Evolutionary conservation across 805 yeast genomes (phyloP).

Genomic region (Cyberlindnera galapagoensis): DNA sequence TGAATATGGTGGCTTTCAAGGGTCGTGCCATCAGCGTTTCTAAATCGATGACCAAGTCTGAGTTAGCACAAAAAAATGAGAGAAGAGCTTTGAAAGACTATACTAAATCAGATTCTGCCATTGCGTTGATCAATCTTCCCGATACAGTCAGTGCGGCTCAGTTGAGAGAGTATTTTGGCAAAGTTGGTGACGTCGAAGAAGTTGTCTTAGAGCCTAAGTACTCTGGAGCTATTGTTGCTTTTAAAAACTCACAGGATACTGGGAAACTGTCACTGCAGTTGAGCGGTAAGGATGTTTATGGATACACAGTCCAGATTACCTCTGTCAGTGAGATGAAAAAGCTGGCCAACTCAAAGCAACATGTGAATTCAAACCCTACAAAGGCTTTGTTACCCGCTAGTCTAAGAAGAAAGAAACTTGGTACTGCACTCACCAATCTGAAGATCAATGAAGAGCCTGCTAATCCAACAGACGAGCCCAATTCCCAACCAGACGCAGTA

Average conservation of each 20-base stretch:
- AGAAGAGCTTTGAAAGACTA: conserved; percentile 14
- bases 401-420: conserved; percentile 6
- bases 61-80: conserved; percentile 28
- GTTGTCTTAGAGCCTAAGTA: conserved; percentile 40
- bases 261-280: conserved; percentile 44
- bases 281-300: conserved; percentile 34
- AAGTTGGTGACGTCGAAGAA: conserved; percentile 32
- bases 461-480: no score
- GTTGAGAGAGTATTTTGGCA: conserved; percentile 25
- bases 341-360: background rate
- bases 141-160: conserved; percentile 33
- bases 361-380: background rate
- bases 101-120: conserved; percentile 16
- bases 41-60: conserved; percentile 36
- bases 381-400: conserved; percentile 10
- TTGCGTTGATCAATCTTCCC: conserved; percentile 25
- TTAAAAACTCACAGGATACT: conserved; percentile 34
- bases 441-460: no score
- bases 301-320: conserved; percentile 27
- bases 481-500: background rate
- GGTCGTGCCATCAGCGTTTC: conserved; percentile 45
- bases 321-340: conserved; percentile 27
- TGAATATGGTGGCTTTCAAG: conserved; percentile 35
- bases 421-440: no score
- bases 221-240: conserved; percentile 45